Evolutionary conservation across 2,329 filamentous ascomycete species (phyloP).

Genomic region (Lasiodiplodia citricola): DNA sequence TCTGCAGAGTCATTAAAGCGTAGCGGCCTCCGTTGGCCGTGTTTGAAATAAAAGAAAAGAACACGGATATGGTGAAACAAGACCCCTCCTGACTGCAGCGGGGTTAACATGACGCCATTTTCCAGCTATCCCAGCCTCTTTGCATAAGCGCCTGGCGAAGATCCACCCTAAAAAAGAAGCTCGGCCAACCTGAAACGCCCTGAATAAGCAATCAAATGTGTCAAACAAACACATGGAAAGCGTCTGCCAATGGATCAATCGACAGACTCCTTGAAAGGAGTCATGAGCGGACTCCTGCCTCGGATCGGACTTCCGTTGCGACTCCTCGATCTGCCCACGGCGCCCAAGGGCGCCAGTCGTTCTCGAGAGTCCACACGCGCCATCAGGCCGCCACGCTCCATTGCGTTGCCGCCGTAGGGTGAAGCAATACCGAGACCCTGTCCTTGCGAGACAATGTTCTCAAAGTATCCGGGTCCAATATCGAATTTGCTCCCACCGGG

Average conservation of each 20-base stretch:
- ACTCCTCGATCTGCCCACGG: constrained; percentile 60
- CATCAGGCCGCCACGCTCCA: constrained; percentile 73
- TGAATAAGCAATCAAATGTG: constrained; percentile 3
- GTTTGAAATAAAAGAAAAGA: neutral
- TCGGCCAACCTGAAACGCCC: constrained; percentile 15
- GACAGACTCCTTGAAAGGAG: constrained; percentile 42
- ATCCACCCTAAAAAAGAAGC: neutral
- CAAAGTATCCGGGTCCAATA: constrained; percentile 34
- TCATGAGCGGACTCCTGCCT: constrained; percentile 44
- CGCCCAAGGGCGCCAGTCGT: constrained; percentile 64
- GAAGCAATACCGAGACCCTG: constrained; percentile 39
- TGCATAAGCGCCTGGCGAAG: constrained; percentile 11
- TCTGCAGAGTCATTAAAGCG: constrained; percentile 8
- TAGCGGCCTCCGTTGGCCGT: constrained; percentile 16
- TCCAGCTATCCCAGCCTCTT: constrained; percentile 13
- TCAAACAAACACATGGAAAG: constrained; percentile 3
- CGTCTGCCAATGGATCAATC: constrained; percentile 33
- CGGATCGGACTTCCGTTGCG: constrained; percentile 56
- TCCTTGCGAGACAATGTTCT: constrained; percentile 36
- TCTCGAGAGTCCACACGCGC: constrained; percentile 87
- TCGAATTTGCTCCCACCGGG: constrained; percentile 28
- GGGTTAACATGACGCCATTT: constrained; percentile 14
- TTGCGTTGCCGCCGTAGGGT: constrained; percentile 45
- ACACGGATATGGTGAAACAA: constrained; percentile 17
- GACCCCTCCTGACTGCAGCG: constrained; percentile 1